Conservation (phyloP, 768 basidiomycete genomes). For the Trametes cinnabarina region DNA sequence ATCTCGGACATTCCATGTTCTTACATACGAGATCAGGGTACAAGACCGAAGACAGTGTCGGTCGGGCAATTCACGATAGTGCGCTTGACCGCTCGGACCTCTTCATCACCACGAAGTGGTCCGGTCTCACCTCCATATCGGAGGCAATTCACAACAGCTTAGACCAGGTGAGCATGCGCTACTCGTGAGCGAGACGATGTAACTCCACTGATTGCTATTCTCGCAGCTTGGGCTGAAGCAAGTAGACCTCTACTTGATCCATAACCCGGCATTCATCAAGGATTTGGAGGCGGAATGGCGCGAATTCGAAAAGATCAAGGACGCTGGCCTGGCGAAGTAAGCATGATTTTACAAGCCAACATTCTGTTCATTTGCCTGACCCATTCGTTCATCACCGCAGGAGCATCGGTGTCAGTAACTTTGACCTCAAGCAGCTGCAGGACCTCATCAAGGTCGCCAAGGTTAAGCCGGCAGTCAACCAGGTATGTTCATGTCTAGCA, state of each 20-base stretch:
- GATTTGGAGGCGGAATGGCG: conserved; percentile 45
- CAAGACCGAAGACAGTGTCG: conserved; percentile 38
- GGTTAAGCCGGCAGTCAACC: conserved; percentile 68
- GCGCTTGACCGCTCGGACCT: conserved; percentile 36
- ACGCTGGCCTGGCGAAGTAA: conserved; percentile 40
- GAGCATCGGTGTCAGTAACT: conserved; percentile 77
- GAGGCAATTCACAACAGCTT: conserved; percentile 48
- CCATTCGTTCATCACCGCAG: conserved; percentile 30
- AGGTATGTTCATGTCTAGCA: conserved; percentile 39
- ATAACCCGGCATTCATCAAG: conserved; percentile 38
- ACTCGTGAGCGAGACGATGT: background rate
- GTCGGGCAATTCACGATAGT: conserved; percentile 35
- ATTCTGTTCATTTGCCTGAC: background rate
- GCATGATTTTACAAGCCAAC: background rate
- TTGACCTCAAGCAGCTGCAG: conserved; percentile 50
- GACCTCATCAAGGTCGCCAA: conserved; percentile 47
- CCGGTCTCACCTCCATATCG: conserved; percentile 35
- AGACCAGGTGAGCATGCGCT: conserved; percentile 38
- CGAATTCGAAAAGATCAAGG: conserved; percentile 53
- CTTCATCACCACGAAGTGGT: conserved; percentile 49
- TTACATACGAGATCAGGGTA: conserved; percentile 27
- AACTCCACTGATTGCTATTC: background rate
- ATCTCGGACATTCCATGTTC: too few species aligned
- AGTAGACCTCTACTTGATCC: conserved; percentile 73
- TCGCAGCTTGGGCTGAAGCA: conserved; percentile 56